Base-by-base conservation (phyloP, 306 rosid genomes). In the Lathyrus tuberosus region DNA sequence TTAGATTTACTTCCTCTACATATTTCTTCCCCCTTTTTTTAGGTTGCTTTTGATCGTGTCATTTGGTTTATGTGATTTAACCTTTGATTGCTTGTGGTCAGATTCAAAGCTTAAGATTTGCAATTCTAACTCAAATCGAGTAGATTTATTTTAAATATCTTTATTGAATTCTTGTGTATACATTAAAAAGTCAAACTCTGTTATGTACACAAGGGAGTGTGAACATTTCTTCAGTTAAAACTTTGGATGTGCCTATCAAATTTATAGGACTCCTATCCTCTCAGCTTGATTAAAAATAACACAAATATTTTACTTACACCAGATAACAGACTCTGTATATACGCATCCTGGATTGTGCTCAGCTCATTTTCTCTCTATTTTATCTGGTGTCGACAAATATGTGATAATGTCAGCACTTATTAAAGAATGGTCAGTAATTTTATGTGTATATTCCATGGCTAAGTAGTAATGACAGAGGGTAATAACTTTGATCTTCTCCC, bases 401-500 rank as follows among this genome's bases (percentile, higher is more conserved):
- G 30, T 26, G 30, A 26, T 26, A 26, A 26, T 26, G 30, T 2
- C 13, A 53, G 17, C 35, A 48, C 40, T 28, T 48, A 9, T 44
- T 47, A 71, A 78, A 65, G 74, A 72, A 78, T 78, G 65, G 71
- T 67, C 10, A 49, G 54, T 72, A 53, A 5, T 16, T 26, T 59
- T 37, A 41, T 69, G 40, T 46, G 47, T 40, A 14, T 37, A 18
- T 44, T 44, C 6, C 16, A 18, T 15, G 13, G 62, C 77, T 82
- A 93, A 7, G 97, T 87, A 10, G 99, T 94, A 62, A 84, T 80
- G 60, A 86, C 52, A 22, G 97, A 67, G 1, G 89, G 90, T 44
- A 91, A 41, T 52, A 87, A 13, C 54, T 78, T 72, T 9, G 97
- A 83, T 79, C 95, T 88, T 77, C 62, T 84, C 20, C 97, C 99